Evolutionary conservation across 768 basidiomycete genomes (phyloP).

Genomic region (Suillus paluster): DNA sequence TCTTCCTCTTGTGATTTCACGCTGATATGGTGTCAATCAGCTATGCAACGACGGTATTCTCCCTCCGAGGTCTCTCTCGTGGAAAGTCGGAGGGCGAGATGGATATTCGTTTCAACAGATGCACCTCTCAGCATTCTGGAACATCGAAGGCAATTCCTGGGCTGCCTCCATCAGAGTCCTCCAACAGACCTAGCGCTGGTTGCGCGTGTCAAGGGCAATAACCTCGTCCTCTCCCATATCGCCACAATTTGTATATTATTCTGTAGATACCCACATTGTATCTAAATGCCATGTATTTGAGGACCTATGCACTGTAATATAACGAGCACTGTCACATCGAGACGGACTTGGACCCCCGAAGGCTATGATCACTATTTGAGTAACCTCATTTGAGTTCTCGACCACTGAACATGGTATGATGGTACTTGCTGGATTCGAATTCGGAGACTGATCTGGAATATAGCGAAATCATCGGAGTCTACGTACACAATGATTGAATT

Average conservation of each 20-base stretch:
- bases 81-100: slow-evolving; percentile 11
- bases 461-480: no score
- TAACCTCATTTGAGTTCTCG: no score
- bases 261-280: neutral
- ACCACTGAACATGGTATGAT: no score
- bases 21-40: neutral
- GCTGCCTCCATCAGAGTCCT: slow-evolving; percentile 13
- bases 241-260: neutral
- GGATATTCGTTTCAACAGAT: slow-evolving; percentile 10
- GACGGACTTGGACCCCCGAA: no score
- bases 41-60: neutral
- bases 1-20: neutral
- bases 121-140: slow-evolving; percentile 16
- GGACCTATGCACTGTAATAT: neutral
- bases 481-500: no score
- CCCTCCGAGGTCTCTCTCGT: neutral
- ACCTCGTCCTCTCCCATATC: neutral
- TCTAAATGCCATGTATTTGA: neutral
- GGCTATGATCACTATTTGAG: no score
- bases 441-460: no score
- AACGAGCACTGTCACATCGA: neutral
- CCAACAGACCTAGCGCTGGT: neutral
- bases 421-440: no score
- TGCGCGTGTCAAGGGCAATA: neutral
- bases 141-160: slow-evolving; percentile 10